Evolutionary conservation across 2,329 filamentous ascomycete genomes (phyloP).

Genomic region (Ciborinia camelliae): DNA sequence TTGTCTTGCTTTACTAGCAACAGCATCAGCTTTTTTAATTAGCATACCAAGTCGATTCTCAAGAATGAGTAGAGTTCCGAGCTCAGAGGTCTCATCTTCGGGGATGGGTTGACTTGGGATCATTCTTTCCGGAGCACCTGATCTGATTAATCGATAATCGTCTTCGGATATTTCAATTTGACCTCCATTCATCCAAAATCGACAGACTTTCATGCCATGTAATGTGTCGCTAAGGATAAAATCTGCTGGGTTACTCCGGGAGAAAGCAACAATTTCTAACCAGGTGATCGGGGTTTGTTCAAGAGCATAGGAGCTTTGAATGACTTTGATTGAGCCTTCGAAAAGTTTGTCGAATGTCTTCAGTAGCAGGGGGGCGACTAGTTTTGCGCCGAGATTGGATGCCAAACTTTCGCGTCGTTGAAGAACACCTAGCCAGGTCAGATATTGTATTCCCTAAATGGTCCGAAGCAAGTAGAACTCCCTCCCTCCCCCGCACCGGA

Average conservation of each 20-base stretch:
- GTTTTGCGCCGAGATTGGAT: slow-evolving; percentile 77
- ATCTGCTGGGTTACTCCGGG: slow-evolving; percentile 73
- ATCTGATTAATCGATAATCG: slow-evolving; percentile 80
- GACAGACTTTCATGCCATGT: slow-evolving; percentile 69
- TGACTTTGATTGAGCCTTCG: slow-evolving; percentile 65
- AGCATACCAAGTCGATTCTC: slow-evolving; percentile 74
- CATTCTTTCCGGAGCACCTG: slow-evolving; percentile 77
- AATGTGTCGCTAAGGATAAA: slow-evolving; percentile 68
- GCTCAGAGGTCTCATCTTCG: slow-evolving; percentile 81
- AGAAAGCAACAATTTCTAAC: slow-evolving; percentile 83
- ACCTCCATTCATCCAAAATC: slow-evolving; percentile 77
- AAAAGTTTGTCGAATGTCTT: slow-evolving; percentile 85
- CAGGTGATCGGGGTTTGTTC: slow-evolving; percentile 67
- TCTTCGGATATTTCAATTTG: slow-evolving; percentile 84
- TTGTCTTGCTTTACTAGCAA: slow-evolving; percentile 69
- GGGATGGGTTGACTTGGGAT: slow-evolving; percentile 77
- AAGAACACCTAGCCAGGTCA: slow-evolving; percentile 57
- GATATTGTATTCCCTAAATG: background rate
- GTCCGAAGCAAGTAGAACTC: background rate
- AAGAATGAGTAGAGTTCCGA: slow-evolving; percentile 79
- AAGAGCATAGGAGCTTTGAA: slow-evolving; percentile 48
- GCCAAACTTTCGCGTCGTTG: slow-evolving; percentile 84
- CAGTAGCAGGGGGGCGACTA: slow-evolving; percentile 76
- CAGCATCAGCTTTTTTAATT: slow-evolving; percentile 75
- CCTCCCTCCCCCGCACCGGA: slow-evolving; percentile 1